These are phyloP conservation scores for Adansonia rubrostipa DNA, from an alignment of 441 rosid genomes.

Conservation along the genomic window DNA sequence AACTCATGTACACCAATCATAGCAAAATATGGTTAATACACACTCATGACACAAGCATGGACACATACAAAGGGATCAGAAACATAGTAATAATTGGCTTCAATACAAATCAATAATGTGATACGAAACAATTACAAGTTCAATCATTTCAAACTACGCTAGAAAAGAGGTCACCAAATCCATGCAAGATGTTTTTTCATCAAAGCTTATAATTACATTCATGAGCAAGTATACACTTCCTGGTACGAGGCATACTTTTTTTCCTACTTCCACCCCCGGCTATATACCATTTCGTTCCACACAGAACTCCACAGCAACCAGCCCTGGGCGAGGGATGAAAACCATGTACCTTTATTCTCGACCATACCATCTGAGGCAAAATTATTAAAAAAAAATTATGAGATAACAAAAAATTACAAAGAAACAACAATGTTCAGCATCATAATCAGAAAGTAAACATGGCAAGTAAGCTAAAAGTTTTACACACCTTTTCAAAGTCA, in stretches of 20 bases:
- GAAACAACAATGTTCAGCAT: conserved; percentile 20
- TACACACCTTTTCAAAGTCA: conserved; percentile 89
- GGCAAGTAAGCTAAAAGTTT: not conserved
- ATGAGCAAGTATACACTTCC: not conserved
- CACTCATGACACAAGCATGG: not conserved
- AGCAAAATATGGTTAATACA: not conserved
- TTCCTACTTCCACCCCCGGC: conserved; percentile 98
- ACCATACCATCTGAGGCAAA: conserved; percentile 87
- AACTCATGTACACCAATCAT: not conserved
- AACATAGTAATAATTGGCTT: not conserved
- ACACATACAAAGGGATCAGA: not conserved
- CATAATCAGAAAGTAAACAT: not conserved
- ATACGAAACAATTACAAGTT: not conserved
- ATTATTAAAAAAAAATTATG: not conserved
- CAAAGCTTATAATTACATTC: conserved; percentile 1
- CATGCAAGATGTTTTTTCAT: not conserved
- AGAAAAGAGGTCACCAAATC: not conserved
- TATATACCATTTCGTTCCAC: conserved; percentile 95
- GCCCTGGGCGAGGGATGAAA: conserved; percentile 96
- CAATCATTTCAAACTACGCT: not conserved
- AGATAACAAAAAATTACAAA: conserved; percentile 14
- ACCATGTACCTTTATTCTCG: conserved; percentile 85
- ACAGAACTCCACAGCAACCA: conserved; percentile 88
- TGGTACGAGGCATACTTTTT: conserved; percentile 56
- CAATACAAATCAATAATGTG: not conserved